Evolutionary conservation across 2,329 filamentous ascomycete species (phyloP).

Genomic region (Penicillium brevicompactum): DNA sequence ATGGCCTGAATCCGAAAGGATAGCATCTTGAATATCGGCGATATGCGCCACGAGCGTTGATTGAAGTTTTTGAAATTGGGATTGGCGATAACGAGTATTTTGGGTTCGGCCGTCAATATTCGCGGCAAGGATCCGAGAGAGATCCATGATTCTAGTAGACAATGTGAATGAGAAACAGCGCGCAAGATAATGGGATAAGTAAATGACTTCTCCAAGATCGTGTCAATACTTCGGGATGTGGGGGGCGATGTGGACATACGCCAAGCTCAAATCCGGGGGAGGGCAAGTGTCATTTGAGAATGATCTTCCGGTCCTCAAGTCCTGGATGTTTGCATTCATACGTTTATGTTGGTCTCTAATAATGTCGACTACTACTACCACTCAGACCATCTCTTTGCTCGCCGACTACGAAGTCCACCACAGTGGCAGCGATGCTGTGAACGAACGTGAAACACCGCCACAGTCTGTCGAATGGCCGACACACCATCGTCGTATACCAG

Average conservation of each 20-base stretch:
- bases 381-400: constrained; percentile 24
- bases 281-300: not conserved
- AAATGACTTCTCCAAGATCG: not conserved
- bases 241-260: constrained; percentile 20
- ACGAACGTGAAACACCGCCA: not conserved
- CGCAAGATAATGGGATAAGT: not conserved
- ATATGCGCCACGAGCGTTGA: constrained; percentile 30
- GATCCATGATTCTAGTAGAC: constrained; percentile 12
- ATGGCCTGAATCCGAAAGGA: constrained; percentile 33
- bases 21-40: constrained; percentile 33
- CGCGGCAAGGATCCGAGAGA: constrained; percentile 35
- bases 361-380: constrained; percentile 24
- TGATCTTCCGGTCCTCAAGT: not conserved
- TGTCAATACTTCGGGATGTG: constrained; percentile 23
- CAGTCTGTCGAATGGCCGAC: constrained; percentile 48
- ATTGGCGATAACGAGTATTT: constrained; percentile 42
- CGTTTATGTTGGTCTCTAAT: constrained; percentile 11
- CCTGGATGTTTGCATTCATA: not conserved
- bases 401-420: constrained; percentile 34
- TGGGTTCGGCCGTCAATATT: constrained; percentile 43
- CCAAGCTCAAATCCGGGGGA: not conserved
- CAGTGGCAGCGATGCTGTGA: constrained; percentile 11
- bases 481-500: constrained; percentile 51
- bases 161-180: not conserved
- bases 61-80: constrained; percentile 43